A percentile compares a stretch with the other conserved stretches of the same genome.
Conservation (phyloP, 192 early-diverging fungal genomes). For the Phycomyces blakesleeanus region DNA sequence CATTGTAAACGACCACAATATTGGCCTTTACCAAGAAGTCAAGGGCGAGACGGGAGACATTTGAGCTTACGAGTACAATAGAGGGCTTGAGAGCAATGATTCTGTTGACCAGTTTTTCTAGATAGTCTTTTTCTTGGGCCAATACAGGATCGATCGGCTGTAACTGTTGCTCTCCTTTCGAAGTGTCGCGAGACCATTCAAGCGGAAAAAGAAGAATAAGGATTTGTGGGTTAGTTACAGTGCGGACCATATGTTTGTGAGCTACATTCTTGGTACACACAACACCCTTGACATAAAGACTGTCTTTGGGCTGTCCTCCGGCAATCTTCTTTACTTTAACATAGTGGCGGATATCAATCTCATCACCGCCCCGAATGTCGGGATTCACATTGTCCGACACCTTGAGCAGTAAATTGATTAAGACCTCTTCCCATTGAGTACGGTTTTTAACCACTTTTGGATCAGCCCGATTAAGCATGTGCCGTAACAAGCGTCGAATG, state of each 20-base stretch:
- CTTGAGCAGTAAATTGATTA: constrained; percentile 63
- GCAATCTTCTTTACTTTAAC: constrained; percentile 95
- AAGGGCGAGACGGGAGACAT: constrained; percentile 74
- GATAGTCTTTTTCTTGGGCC: constrained; percentile 76
- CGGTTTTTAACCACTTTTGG: constrained; percentile 37
- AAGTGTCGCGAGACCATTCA: constrained; percentile 69
- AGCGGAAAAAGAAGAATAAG: constrained; percentile 83
- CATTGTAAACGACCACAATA: constrained; percentile 76
- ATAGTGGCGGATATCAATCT: constrained; percentile 82
- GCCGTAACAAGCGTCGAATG: constrained; percentile 62
- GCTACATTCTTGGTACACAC: constrained; percentile 89
- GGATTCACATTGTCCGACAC: constrained; percentile 58
- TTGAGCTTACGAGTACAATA: constrained; percentile 76
- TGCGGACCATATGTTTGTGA: constrained; percentile 84
- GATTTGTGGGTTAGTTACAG: constrained; percentile 68
- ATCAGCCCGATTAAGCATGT: constrained; percentile 63
- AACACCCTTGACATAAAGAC: constrained; percentile 80
- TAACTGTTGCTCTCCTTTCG: constrained; percentile 57
- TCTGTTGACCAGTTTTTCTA: constrained; percentile 72
- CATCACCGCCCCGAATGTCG: constrained; percentile 69
- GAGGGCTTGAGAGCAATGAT: constrained; percentile 73
- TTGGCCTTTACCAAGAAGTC: constrained; percentile 74
- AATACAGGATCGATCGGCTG: constrained; percentile 78
- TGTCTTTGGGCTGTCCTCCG: constrained; percentile 74
- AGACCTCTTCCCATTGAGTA: constrained; percentile 63